Evolutionary conservation across 345 rosid genomes (phyloP), one percentile per base, ranked within the genome.

Genomic region (Passiflora organensis): DNA sequence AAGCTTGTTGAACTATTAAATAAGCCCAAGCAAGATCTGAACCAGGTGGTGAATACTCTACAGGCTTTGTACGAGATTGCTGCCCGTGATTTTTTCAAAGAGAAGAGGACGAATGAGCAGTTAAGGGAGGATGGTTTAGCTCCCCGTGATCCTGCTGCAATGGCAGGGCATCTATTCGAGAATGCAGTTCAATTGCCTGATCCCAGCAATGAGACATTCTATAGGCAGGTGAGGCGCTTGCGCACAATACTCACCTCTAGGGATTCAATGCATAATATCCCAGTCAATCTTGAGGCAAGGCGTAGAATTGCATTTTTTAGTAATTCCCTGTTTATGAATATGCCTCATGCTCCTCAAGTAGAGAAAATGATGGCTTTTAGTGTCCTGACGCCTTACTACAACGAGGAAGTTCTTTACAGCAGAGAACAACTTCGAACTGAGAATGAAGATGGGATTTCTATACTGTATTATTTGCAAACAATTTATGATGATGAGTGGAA

Each of bases 291-390:
- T 10, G 96, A 91, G 80, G 98, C 96, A 18, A 84, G 98, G 61
- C 84, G 96, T 49, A 73, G 98, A 58, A 88, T 91, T 68, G 91
- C 98, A 45, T 91, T 91, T 73, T 91, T 91, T 68, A 91, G 98
- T 64, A 91, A 88, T 62, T 91, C 98, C 5, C 84, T 91, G 48
- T 91, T 88, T 65, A 91, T 91, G 98, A 91, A 81, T 76, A 84
- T 91, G 79, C 98, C 98, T 47, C 96, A 88, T 72, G 98, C 98
- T 62, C 98, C 98, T 55, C 98, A 79, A 78, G 98, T 91, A 38
- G 98, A 91, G 83, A 91, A 88, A 64, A 91, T 91, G 98, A 81
- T 86, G 95, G 87, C 95, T 36, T 91, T 91, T 74, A 86, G 90
- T 58, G 94, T 91, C 67, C 74, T 91, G 63, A 91, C 98, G 46